Conservation (phyloP, 2,329 filamentous ascomycete species). For the Trichoderma hamatum region DNA sequence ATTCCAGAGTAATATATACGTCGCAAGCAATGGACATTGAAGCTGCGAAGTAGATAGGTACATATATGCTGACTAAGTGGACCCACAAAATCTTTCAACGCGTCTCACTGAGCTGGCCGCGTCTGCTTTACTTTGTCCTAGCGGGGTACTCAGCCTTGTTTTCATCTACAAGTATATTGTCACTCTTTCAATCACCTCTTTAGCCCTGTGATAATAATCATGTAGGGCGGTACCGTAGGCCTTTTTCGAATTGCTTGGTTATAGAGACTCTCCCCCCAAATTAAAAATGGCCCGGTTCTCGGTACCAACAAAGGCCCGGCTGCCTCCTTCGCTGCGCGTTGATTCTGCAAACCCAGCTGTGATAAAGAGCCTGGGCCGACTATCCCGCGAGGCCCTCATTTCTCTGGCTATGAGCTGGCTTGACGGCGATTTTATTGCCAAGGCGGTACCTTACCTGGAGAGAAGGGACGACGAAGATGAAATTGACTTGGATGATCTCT, state of each 20-base stretch:
- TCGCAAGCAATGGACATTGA: background rate
- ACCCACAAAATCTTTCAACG: conserved; percentile 6
- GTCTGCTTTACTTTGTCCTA: conserved; percentile 7
- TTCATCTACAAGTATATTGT: background rate
- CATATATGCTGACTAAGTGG: conserved; percentile 3
- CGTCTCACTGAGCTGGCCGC: conserved; percentile 18
- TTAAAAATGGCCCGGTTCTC: conserved; percentile 58
- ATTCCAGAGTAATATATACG: background rate
- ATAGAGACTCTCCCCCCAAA: background rate
- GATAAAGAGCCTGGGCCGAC: conserved; percentile 66
- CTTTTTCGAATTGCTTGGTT: background rate
- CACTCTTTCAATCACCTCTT: background rate
- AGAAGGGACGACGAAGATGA: conserved; percentile 35
- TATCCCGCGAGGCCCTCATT: conserved; percentile 73
- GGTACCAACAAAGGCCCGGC: conserved; percentile 70
- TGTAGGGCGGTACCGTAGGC: conserved; percentile 23
- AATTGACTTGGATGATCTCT: conserved; percentile 66
- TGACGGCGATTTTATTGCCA: conserved; percentile 63
- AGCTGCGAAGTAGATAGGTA: background rate
- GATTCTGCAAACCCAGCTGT: conserved; percentile 66
- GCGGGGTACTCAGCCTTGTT: conserved; percentile 7
- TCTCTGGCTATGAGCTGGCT: conserved; percentile 79
- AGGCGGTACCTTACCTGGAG: conserved; percentile 48
- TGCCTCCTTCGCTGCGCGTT: conserved; percentile 72
- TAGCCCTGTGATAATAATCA: background rate